Evolutionary conservation across 2,329 filamentous ascomycete genomes (phyloP), one percentile per base, ranked within the genome.

Genomic region (Aureobasidium sp.): DNA sequence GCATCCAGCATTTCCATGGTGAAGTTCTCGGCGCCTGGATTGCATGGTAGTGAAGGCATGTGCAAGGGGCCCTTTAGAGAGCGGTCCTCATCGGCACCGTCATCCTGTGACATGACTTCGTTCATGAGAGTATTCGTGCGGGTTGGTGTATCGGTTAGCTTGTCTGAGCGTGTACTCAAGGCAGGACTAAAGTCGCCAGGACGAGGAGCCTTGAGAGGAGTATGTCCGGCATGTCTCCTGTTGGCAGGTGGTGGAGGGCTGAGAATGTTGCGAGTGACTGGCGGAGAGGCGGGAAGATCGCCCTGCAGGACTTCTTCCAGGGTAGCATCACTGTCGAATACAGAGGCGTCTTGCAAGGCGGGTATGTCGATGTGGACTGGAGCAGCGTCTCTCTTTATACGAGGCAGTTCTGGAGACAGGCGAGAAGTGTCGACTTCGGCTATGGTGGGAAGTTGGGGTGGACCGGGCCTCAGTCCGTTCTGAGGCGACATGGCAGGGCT

Each of bases 51-150:
- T 47, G 71, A 70, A 1, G 71, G 71, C 66, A 73, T 68, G 54
- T 69, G 69, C 47, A 73, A 49, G 29, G 71, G 70, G 5, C 71
- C 71, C 27, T 63, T 71, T n/a, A 73, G 54, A 1, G 63, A 63
- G 4, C 62, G 57, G 43, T 73, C 71, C 31, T 71, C 69, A 8
- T 71, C 70, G 13, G 67, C 65, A 42, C 67, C 67, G 40, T 64
- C 62, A 4, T 58, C 43, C 15, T 58, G 55, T 0, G 67, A 64
- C 42, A 73, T 63, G 42, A 67, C 61, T 15, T 66, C 61, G 59
- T 73, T 73, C 63, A 69, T 67, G 37, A 68, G 66, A 1, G 71
- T 73, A 58, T 73, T 73, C 62, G 66, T 65, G 6, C 69, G 66
- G 8, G 71, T 73, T 0, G 71, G 71, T 1, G 71, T 73, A 46